A percentile compares a stretch with the other conserved stretches of the same genome.
phyloP scores from a whole-genome alignment of 2,329 filamentous ascomycete genomes.

The Fusarium cicatricum region DNA sequence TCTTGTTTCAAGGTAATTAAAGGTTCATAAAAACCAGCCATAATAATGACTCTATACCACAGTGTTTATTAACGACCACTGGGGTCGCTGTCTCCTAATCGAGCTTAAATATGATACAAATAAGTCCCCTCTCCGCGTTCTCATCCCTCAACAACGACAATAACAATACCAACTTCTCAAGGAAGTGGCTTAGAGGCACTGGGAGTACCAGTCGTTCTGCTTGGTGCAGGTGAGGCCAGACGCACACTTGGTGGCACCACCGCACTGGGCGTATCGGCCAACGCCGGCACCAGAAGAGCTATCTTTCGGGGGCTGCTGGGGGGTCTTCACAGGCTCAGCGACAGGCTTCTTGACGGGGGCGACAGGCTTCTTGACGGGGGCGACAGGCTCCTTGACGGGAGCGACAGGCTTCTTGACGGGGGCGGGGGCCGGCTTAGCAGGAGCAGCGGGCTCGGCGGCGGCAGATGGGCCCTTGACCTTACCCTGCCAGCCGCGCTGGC shows the following conservation, averaged over 20 bases:
- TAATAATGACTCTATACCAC: background rate
- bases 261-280: slow-evolving; percentile 32
- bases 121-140: background rate
- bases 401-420: background rate
- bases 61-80: slow-evolving; percentile 5
- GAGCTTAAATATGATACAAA: slow-evolving; percentile 16
- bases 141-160: too few relatives aligned
- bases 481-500: slow-evolving; percentile 44
- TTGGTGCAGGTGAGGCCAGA: slow-evolving; percentile 33
- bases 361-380: background rate
- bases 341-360: background rate
- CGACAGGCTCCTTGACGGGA: background rate
- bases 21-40: too few relatives aligned
- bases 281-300: background rate
- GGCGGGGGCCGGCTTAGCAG: background rate
- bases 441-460: background rate
- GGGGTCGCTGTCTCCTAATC: background rate
- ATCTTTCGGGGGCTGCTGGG: background rate
- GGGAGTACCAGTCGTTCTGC: slow-evolving; percentile 40
- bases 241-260: slow-evolving; percentile 37
- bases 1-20: too few relatives aligned
- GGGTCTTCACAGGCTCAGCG: background rate
- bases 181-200: slow-evolving; percentile 29
- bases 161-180: too few relatives aligned
- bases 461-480: too few relatives aligned